Percentiles rank a stretch among this genome's conserved stretches.
phyloP scores from a whole-genome alignment of 2,329 filamentous ascomycete species.

The Fusarium pininemorale region DNA sequence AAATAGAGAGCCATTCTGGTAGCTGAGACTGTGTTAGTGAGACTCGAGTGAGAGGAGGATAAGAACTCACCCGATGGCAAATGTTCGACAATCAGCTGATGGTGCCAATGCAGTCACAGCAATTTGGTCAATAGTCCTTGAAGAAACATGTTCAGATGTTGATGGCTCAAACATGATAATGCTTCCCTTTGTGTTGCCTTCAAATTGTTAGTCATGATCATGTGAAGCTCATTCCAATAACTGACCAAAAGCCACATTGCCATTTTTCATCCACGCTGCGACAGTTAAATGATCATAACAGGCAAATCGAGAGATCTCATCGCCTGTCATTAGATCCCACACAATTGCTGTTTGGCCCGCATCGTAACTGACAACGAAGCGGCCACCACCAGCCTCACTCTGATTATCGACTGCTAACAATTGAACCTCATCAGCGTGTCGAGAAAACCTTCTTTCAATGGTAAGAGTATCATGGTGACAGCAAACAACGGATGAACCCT shows the following conservation, averaged over 20 bases:
- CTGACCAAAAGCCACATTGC: slow-evolving; percentile 95
- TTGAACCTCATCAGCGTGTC: slow-evolving; percentile 83
- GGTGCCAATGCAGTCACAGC: slow-evolving; percentile 94
- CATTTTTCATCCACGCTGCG: slow-evolving; percentile 95
- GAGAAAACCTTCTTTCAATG: slow-evolving; percentile 85
- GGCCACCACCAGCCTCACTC: slow-evolving; percentile 84
- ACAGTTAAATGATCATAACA: slow-evolving; percentile 88
- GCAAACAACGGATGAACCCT: slow-evolving; percentile 84
- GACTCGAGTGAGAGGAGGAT: background rate
- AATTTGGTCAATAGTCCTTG: slow-evolving; percentile 89
- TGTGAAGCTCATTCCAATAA: background rate
- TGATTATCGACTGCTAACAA: slow-evolving; percentile 90
- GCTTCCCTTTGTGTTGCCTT: slow-evolving; percentile 91
- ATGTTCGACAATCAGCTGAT: slow-evolving; percentile 88
- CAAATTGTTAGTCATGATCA: slow-evolving; percentile 26
- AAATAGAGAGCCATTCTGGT: slow-evolving; percentile 92
- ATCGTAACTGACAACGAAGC: slow-evolving; percentile 93
- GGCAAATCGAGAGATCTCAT: slow-evolving; percentile 89
- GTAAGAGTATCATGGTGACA: slow-evolving; percentile 92
- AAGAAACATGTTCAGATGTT: slow-evolving; percentile 90
- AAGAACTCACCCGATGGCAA: slow-evolving; percentile 85
- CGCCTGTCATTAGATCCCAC: slow-evolving; percentile 93
- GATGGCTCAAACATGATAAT: slow-evolving; percentile 94
- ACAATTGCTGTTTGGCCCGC: slow-evolving; percentile 90
- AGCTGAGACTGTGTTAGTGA: slow-evolving; percentile 62